Conservation (phyloP, 805 yeast genomes). For the Zygotorulaspora chibaensis region DNA sequence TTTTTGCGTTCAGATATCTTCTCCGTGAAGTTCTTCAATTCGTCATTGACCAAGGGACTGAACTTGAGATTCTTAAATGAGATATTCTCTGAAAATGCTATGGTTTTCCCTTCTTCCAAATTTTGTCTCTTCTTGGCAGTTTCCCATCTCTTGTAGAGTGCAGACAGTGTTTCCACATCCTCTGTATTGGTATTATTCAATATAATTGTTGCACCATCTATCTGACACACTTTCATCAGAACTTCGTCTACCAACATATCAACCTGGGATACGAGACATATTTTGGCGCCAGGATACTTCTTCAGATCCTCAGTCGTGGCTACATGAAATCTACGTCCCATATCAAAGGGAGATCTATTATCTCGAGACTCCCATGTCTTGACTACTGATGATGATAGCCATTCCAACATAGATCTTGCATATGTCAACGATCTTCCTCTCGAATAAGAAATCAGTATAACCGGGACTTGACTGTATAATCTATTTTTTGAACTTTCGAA, state of each 20-base stretch:
- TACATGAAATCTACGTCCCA: slow-evolving; percentile 54
- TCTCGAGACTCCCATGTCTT: slow-evolving; percentile 77
- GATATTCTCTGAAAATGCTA: slow-evolving; percentile 46
- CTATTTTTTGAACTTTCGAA: slow-evolving; percentile 36
- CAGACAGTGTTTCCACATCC: slow-evolving; percentile 11
- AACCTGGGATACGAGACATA: slow-evolving; percentile 67
- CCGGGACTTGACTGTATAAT: slow-evolving; percentile 49
- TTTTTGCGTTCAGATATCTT: slow-evolving; percentile 45
- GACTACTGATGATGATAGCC: slow-evolving; percentile 89
- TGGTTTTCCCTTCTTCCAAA: slow-evolving; percentile 58
- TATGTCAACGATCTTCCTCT: slow-evolving; percentile 74
- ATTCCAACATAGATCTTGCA: slow-evolving; percentile 87
- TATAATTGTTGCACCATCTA: slow-evolving; percentile 64
- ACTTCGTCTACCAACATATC: slow-evolving; percentile 59
- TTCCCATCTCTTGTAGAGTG: slow-evolving; percentile 44
- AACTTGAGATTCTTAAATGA: slow-evolving; percentile 42
- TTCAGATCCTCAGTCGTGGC: slow-evolving; percentile 53
- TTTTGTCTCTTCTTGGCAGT: slow-evolving; percentile 38
- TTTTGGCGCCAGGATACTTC: slow-evolving; percentile 62
- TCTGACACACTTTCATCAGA: slow-evolving; percentile 52
- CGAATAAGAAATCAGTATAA: slow-evolving; percentile 69
- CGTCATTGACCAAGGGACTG: slow-evolving; percentile 48
- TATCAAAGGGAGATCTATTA: slow-evolving; percentile 67
- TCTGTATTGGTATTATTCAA: slow-evolving; percentile 48
- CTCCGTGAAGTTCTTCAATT: slow-evolving; percentile 46